Conservation (phyloP, 805 yeast genomes). For the Ogataea ganodermae region DNA sequence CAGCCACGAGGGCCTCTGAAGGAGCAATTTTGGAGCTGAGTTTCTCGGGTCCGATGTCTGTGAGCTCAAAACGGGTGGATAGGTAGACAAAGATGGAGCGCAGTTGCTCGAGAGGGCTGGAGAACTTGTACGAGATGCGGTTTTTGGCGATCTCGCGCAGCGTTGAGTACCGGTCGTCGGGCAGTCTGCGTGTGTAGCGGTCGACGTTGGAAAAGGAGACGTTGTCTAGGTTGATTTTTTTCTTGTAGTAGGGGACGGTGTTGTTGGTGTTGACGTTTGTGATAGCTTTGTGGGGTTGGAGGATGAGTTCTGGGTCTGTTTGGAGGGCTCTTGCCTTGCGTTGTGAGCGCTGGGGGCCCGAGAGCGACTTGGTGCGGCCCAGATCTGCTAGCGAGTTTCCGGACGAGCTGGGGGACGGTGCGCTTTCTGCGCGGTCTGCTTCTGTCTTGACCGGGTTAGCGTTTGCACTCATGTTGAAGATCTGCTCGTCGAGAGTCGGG, state of each 20-base stretch:
- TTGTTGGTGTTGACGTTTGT: slow-evolving; percentile 52
- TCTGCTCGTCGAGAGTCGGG: slow-evolving; percentile 36
- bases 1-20: slow-evolving; percentile 24
- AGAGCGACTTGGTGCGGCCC: slow-evolving; percentile 70
- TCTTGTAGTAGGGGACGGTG: slow-evolving; percentile 20
- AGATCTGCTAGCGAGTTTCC: slow-evolving; percentile 41
- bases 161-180: slow-evolving; percentile 44
- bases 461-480: slow-evolving; percentile 24
- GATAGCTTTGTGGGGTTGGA: slow-evolving; percentile 59
- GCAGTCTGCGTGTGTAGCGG: slow-evolving; percentile 39
- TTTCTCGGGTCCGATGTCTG: slow-evolving; percentile 38
- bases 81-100: slow-evolving; percentile 67
- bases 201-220: slow-evolving; percentile 44
- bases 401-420: too few species aligned
- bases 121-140: slow-evolving; percentile 53
- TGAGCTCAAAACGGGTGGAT: slow-evolving; percentile 45
- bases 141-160: slow-evolving; percentile 57
- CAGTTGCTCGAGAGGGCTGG: slow-evolving; percentile 56
- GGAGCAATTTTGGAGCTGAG: slow-evolving; percentile 36
- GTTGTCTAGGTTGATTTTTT: slow-evolving; percentile 23
- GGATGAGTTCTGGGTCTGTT: slow-evolving; percentile 59
- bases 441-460: background rate
- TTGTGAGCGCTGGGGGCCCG: slow-evolving; percentile 64
- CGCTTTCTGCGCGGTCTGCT: slow-evolving; percentile 2
- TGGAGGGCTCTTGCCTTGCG: slow-evolving; percentile 66